Evolutionary conservation across 2,329 filamentous ascomycete genomes (phyloP).

Genomic region (Cryphonectria nitschkei): DNA sequence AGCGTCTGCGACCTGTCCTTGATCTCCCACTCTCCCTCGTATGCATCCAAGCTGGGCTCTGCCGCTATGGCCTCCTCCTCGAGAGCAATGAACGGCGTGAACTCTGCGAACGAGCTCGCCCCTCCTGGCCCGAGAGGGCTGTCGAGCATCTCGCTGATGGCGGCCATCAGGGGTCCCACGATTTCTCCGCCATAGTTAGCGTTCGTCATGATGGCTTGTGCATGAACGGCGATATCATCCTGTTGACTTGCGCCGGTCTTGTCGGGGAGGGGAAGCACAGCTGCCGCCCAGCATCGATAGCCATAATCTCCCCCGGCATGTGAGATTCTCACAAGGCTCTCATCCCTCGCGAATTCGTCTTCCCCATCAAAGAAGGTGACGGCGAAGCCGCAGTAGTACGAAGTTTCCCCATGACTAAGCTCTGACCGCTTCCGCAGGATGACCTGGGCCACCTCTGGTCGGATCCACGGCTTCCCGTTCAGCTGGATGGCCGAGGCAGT

Average conservation of each 20-base stretch:
- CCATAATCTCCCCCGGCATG: constrained; percentile 23
- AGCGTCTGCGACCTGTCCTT: constrained; percentile 20
- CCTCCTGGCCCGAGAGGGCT: constrained; percentile 10
- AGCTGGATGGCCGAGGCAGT: constrained; percentile 10
- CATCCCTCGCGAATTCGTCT: constrained; percentile 2
- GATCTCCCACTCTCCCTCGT: constrained; percentile 21
- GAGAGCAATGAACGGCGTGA: constrained; percentile 6
- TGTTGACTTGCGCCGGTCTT: background rate
- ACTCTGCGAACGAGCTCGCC: background rate
- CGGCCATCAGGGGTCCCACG: constrained; percentile 9
- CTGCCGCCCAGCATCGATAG: constrained; percentile 23
- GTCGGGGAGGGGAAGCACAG: constrained; percentile 16
- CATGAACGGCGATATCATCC: constrained; percentile 6
- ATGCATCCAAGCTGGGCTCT: constrained; percentile 18
- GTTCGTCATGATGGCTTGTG: constrained; percentile 23
- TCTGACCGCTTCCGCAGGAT: constrained; percentile 16
- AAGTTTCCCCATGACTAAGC: background rate
- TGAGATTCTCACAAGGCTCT: constrained; percentile 21
- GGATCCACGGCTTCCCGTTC: constrained; percentile 20
- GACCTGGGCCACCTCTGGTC: constrained; percentile 14
- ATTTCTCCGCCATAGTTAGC: constrained; percentile 22
- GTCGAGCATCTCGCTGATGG: constrained; percentile 22
- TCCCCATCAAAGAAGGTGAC: constrained; percentile 21
- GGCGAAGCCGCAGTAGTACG: constrained; percentile 22
- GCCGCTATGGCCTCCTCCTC: constrained; percentile 1